Conservation (phyloP, 108 stramenopile species). For the Aurantiochytrium sp. region DNA sequence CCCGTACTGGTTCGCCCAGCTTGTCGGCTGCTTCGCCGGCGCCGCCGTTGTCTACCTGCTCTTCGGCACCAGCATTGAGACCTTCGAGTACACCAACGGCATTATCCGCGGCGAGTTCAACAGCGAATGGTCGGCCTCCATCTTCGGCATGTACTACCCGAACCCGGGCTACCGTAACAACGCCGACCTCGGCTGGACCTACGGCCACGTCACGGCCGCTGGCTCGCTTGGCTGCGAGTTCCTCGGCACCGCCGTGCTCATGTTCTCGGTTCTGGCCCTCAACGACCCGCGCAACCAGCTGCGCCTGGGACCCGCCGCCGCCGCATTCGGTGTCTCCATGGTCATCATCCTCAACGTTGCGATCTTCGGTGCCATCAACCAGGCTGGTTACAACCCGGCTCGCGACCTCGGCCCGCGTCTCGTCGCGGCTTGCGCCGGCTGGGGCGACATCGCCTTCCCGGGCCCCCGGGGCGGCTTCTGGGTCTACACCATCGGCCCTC, state of each 20-base stretch:
- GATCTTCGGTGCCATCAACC: background rate
- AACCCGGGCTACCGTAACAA: background rate
- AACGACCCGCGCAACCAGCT: background rate
- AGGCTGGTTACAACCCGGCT: background rate
- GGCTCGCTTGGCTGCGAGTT: background rate
- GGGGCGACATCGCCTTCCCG: background rate
- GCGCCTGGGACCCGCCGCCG: background rate
- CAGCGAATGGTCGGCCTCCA: background rate
- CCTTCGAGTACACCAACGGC: background rate
- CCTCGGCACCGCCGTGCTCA: background rate
- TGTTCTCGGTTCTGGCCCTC: background rate
- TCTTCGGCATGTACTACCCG: background rate
- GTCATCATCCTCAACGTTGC: background rate
- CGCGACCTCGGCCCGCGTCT: background rate
- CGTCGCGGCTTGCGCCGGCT: background rate
- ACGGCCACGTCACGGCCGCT: background rate
- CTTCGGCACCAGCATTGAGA: background rate
- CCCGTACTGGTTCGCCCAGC: background rate
- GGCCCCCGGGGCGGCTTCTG: background rate
- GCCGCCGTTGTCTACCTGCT: background rate
- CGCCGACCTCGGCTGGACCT: background rate
- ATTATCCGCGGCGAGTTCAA: background rate
- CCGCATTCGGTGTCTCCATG: background rate
- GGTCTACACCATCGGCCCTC: background rate
- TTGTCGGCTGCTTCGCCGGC: background rate